These are phyloP conservation scores for Picocystis salinarum DNA, from an alignment of 139 green algal species.

Conservation along the genomic window DNA sequence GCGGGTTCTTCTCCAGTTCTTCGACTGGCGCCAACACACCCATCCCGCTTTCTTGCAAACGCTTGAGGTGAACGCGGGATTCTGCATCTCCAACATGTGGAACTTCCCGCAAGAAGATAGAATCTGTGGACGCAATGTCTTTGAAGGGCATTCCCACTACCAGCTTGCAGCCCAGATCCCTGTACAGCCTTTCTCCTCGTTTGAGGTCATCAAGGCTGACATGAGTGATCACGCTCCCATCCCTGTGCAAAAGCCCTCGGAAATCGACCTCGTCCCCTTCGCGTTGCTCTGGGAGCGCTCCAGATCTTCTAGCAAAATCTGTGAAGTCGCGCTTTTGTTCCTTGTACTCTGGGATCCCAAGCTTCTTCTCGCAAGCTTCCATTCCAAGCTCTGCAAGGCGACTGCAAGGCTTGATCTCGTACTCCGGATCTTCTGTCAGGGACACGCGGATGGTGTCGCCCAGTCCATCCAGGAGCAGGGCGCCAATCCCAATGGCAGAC, in stretches of 20 bases:
- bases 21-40: constrained; percentile 49
- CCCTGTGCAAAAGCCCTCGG: constrained; percentile 65
- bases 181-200: constrained; percentile 47
- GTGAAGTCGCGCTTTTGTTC: constrained; percentile 73
- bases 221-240: constrained; percentile 46
- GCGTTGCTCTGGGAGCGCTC: constrained; percentile 53
- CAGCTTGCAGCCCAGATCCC: constrained; percentile 76
- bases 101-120: constrained; percentile 56
- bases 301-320: constrained; percentile 55
- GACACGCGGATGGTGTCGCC: constrained; percentile 95
- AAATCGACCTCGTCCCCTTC: constrained; percentile 64
- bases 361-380: constrained; percentile 15
- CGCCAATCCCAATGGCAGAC: constrained; percentile 89
- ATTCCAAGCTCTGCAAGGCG: constrained; percentile 57
- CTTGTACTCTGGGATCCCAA: constrained; percentile 51
- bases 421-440: constrained; percentile 85
- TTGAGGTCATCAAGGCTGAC: constrained; percentile 35
- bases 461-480: constrained; percentile 91
- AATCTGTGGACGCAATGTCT: constrained; percentile 85
- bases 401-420: constrained; percentile 87
- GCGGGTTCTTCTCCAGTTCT: constrained; percentile 41
- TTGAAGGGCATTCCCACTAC: constrained; percentile 97
- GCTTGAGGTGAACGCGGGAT: constrained; percentile 21
- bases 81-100: constrained; percentile 7
- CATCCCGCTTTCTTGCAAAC: constrained; percentile 57